Evolutionary conservation across 2,329 filamentous ascomycete genomes (phyloP).

Genomic region (Alternaria ethzedia): DNA sequence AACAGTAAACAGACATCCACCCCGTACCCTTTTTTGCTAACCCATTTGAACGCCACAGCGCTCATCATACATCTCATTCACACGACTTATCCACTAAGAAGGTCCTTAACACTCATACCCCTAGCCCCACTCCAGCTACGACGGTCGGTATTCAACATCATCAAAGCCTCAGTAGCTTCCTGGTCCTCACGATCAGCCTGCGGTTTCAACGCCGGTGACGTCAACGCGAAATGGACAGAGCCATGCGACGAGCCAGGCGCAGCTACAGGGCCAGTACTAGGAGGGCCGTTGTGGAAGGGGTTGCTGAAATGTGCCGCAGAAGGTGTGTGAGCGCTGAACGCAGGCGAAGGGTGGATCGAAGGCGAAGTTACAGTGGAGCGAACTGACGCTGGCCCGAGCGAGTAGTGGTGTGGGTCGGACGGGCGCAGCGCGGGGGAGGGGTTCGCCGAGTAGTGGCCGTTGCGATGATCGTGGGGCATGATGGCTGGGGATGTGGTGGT

Average conservation of each 20-base stretch:
- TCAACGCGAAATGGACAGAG: constrained; percentile 39
- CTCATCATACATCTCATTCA: neutral
- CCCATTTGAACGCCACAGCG: constrained; percentile 1
- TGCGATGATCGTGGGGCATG: constrained; percentile 50
- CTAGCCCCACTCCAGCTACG: constrained; percentile 55
- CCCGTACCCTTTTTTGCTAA: constrained; percentile 7
- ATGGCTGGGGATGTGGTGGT: constrained; percentile 51
- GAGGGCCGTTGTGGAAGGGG: constrained; percentile 35
- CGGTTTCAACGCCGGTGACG: constrained; percentile 45
- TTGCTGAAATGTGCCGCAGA: constrained; percentile 39
- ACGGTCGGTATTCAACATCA: constrained; percentile 87
- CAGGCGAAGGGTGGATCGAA: constrained; percentile 43
- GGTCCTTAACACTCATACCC: constrained; percentile 56
- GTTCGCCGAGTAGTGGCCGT: constrained; percentile 53
- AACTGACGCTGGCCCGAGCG: constrained; percentile 50
- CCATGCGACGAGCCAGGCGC: constrained; percentile 34
- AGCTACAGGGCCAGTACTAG: constrained; percentile 27
- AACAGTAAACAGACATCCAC: constrained; percentile 8
- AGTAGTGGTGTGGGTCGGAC: constrained; percentile 57
- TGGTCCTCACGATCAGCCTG: constrained; percentile 58
- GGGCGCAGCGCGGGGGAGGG: constrained; percentile 49
- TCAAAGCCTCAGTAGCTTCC: constrained; percentile 81
- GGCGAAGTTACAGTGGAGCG: constrained; percentile 46
- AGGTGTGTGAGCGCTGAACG: constrained; percentile 52
- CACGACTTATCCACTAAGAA: constrained; percentile 47